These are phyloP conservation scores for Boletus pseudopeckii DNA, from an alignment of 768 basidiomycete genomes.

Conservation along the genomic window DNA sequence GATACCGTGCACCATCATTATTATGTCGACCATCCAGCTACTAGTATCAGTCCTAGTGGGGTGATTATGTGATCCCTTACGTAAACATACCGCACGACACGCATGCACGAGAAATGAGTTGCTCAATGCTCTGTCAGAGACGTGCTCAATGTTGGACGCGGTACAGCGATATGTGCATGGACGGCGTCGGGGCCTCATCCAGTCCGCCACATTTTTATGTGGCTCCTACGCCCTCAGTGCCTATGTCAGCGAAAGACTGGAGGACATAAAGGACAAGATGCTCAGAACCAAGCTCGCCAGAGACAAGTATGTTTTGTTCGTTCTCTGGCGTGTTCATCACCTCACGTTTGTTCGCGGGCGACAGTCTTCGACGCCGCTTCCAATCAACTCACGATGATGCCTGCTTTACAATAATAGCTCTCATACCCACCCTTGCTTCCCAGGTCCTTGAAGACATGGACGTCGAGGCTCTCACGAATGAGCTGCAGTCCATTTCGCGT, in stretches of 20 bases:
- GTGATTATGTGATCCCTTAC: constrained; percentile 6
- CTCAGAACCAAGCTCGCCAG: constrained; percentile 59
- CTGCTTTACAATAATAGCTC: constrained; percentile 69
- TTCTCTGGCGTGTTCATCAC: not conserved
- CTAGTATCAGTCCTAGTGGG: no score
- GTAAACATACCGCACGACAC: not conserved
- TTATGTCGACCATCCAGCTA: no score
- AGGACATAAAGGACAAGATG: constrained; percentile 63
- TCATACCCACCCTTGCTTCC: constrained; percentile 61
- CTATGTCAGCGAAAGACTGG: constrained; percentile 60
- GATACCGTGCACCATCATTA: no score
- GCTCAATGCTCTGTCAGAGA: not conserved
- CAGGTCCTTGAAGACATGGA: constrained; percentile 73
- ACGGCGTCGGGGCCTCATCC: constrained; percentile 44
- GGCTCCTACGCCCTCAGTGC: constrained; percentile 59
- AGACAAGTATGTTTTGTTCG: constrained; percentile 42
- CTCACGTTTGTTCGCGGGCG: constrained; percentile 1
- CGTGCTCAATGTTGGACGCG: constrained; percentile 39
- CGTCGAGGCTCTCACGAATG: constrained; percentile 66
- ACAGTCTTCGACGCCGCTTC: constrained; percentile 70
- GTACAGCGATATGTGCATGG: constrained; percentile 48
- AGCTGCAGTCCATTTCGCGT: constrained; percentile 45
- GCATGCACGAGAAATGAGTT: not conserved
- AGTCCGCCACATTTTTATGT: constrained; percentile 51
- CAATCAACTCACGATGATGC: constrained; percentile 73